phyloP scores from a whole-genome alignment of 2,329 filamentous ascomycete genomes.

The Claviceps humidiphila region DNA sequence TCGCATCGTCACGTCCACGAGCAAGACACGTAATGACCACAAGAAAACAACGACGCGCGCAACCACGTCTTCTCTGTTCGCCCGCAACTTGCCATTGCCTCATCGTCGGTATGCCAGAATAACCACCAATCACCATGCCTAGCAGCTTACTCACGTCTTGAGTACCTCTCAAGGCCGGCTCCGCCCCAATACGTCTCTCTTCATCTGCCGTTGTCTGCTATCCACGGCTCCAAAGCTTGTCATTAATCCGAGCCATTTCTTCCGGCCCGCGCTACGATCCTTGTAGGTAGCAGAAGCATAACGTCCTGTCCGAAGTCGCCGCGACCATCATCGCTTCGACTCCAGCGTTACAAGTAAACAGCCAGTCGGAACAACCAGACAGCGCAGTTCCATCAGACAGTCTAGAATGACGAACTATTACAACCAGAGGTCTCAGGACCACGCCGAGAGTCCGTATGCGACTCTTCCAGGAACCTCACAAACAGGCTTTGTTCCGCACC shows the following conservation, averaged over 20 bases:
- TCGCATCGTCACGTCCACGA: neutral
- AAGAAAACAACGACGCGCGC: neutral
- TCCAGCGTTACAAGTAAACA: neutral
- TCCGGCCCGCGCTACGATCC: neutral
- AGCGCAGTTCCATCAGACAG: neutral
- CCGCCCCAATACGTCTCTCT: neutral
- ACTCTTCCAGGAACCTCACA: conserved; percentile 19
- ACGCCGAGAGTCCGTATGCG: conserved; percentile 17
- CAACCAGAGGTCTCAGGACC: conserved; percentile 16
- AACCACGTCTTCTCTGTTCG: neutral
- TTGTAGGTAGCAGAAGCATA: neutral
- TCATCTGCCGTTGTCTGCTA: neutral
- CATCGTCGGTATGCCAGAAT: neutral
- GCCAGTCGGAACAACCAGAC: neutral
- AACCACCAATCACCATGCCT: neutral
- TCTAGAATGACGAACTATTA: conserved; percentile 18
- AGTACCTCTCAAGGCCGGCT: neutral
- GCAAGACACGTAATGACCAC: neutral
- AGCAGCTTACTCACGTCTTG: neutral
- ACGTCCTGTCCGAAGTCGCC: neutral
- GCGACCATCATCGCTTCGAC: neutral
- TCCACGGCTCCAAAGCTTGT: neutral
- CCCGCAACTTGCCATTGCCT: neutral
- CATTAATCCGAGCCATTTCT: neutral
- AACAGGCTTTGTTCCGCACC: conserved; percentile 16